Conservation (phyloP, 257 asterid species). For the Solanum paucissectum region DNA sequence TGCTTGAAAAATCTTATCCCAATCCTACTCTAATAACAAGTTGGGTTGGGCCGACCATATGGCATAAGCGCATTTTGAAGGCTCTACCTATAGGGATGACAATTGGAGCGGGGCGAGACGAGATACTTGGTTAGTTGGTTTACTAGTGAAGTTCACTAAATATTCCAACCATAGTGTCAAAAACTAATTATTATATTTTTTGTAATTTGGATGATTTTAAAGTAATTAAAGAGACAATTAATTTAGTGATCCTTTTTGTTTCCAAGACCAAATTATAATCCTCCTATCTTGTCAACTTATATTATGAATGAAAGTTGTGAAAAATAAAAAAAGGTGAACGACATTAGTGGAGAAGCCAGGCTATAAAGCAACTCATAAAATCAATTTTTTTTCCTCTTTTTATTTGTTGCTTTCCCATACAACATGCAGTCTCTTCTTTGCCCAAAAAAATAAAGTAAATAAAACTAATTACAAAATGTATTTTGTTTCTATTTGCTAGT, state of each 20-base stretch:
- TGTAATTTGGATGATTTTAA: not conserved
- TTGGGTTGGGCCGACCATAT: fast-evolving
- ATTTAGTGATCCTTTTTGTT: not conserved
- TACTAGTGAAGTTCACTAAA: not conserved
- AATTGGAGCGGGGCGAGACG: not conserved
- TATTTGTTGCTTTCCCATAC: not conserved
- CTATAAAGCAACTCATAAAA: not conserved
- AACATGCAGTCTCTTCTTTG: not conserved
- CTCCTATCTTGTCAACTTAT: not conserved
- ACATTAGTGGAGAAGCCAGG: constrained; percentile 12
- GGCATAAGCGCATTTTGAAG: not conserved
- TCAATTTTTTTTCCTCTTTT: not conserved
- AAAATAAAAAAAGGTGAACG: not conserved
- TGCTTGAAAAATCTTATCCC: fast-evolving
- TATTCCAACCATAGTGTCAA: not conserved
- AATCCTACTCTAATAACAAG: fast-evolving
- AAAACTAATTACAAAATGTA: not conserved
- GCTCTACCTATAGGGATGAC: not conserved
- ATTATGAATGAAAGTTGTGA: not conserved
- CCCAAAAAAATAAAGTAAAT: not conserved
- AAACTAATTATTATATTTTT: not conserved
- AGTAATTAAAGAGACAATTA: not conserved
- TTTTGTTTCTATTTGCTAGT: not conserved
- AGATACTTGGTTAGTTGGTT: no score
- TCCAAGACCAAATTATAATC: not conserved